phyloP scores from a whole-genome alignment of 768 basidiomycete species.

The Floccularia luteovirens region DNA sequence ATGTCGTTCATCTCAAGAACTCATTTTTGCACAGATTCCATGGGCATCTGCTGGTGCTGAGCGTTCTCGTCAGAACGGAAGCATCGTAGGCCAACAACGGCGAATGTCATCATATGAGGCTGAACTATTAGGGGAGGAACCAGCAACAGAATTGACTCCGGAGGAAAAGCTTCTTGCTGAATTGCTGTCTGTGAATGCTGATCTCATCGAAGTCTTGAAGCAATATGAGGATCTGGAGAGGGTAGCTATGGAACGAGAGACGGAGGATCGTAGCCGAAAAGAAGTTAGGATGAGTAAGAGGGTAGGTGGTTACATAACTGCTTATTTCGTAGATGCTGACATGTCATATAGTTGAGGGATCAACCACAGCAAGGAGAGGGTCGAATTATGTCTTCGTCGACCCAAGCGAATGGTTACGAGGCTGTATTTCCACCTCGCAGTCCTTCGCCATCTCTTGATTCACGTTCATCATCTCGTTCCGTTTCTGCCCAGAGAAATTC shows the following conservation, averaged over 20 bases:
- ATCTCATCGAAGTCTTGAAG: slow-evolving; percentile 57
- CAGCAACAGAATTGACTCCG: slow-evolving; percentile 38
- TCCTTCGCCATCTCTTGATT: slow-evolving; percentile 33
- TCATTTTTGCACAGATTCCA: slow-evolving; percentile 80
- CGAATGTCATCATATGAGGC: slow-evolving; percentile 11
- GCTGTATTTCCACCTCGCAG: too few species aligned
- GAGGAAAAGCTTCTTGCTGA: slow-evolving; percentile 74
- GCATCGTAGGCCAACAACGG: slow-evolving; percentile 14
- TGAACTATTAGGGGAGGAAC: slow-evolving; percentile 15
- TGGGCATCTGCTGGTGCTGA: slow-evolving; percentile 87
- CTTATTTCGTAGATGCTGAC: slow-evolving; percentile 2
- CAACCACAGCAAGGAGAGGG: too few species aligned
- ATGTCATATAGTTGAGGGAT: too few species aligned
- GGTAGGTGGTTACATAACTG: slow-evolving; percentile 44
- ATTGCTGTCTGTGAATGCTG: slow-evolving; percentile 67
- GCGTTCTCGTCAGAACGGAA: slow-evolving; percentile 41
- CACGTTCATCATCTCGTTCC: slow-evolving; percentile 21
- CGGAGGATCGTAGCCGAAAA: slow-evolving; percentile 63
- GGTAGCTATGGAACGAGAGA: slow-evolving; percentile 54
- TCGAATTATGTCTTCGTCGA: slow-evolving; percentile 29
- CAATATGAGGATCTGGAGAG: slow-evolving; percentile 76
- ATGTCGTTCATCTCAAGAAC: slow-evolving; percentile 76
- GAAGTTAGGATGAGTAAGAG: slow-evolving; percentile 60
- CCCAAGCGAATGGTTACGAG: too few species aligned
- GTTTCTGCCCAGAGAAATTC: too few species aligned